phyloP scores from a whole-genome alignment of 169 alveolate genomes.

The Eimeria necatrix region DNA sequence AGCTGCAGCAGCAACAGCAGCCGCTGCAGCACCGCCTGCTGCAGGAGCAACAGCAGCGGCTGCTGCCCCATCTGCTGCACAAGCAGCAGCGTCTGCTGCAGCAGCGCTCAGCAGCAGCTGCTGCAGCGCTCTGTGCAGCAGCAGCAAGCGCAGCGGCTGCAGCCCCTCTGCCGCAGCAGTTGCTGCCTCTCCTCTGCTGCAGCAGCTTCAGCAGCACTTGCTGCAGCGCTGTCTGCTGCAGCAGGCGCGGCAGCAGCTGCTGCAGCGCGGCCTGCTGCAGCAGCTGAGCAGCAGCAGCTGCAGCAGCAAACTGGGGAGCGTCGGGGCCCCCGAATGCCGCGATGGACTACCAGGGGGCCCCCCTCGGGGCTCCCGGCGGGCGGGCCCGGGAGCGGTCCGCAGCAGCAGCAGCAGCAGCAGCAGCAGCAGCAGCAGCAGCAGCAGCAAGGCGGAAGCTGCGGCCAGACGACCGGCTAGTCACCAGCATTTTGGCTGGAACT shows the following conservation, averaged over 20 bases:
- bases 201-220: too few species aligned
- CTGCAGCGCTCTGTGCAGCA: background rate
- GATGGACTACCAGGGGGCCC: conserved; percentile 30
- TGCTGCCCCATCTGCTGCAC: background rate
- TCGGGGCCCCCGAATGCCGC: background rate
- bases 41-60: background rate
- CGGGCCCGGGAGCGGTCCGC: background rate
- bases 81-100: background rate
- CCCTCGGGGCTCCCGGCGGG: conserved; percentile 1
- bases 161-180: too few species aligned
- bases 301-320: background rate
- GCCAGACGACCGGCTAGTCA: conserved; percentile 63
- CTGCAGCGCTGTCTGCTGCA: too few species aligned
- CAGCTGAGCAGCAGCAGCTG: conserved; percentile 10
- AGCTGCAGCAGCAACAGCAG: too few species aligned
- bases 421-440: background rate
- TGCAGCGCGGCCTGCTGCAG: conserved; percentile 8
- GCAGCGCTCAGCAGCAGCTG: too few species aligned
- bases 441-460: background rate
- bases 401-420: background rate
- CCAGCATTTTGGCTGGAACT: conserved; percentile 52
- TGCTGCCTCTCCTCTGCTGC: too few species aligned
- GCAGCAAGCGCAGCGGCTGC: background rate
- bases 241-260: conserved; percentile 2
- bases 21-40: too few species aligned